Conservation (phyloP, 768 basidiomycete genomes). For the Panaeolus cyanescens region DNA sequence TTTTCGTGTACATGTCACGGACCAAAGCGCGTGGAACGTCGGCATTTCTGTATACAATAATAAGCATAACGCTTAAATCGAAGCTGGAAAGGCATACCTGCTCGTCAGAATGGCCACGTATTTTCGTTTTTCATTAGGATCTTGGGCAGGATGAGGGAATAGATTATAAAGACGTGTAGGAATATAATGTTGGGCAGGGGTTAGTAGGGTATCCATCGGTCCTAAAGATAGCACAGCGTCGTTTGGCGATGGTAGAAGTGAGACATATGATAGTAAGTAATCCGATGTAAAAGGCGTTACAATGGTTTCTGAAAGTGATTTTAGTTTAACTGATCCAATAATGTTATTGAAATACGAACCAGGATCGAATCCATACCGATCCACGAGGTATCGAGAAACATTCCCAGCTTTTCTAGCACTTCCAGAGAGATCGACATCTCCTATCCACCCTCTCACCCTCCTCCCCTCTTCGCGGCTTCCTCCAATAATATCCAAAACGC, state of each 20-base stretch:
- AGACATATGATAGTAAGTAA: slow-evolving; percentile 76
- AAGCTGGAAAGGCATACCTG: slow-evolving; percentile 47
- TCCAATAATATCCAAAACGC: slow-evolving; percentile 74
- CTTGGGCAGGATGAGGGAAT: slow-evolving; percentile 83
- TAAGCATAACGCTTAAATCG: neutral
- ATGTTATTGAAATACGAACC: slow-evolving; percentile 40
- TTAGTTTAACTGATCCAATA: neutral
- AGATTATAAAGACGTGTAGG: slow-evolving; percentile 76
- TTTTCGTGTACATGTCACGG: slow-evolving; percentile 90
- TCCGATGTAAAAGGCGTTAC: slow-evolving; percentile 80
- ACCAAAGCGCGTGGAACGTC: slow-evolving; percentile 84
- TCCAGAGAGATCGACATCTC: slow-evolving; percentile 75
- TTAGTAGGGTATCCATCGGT: slow-evolving; percentile 76
- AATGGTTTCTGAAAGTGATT: slow-evolving; percentile 53
- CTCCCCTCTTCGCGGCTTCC: slow-evolving; percentile 75
- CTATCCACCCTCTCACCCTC: slow-evolving; percentile 75
- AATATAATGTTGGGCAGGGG: slow-evolving; percentile 73
- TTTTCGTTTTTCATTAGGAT: slow-evolving; percentile 67
- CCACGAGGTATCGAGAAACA: slow-evolving; percentile 74
- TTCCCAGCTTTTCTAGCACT: slow-evolving; percentile 65
- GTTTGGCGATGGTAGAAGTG: slow-evolving; percentile 67
- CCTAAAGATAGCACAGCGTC: slow-evolving; percentile 83
- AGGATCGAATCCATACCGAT: slow-evolving; percentile 79
- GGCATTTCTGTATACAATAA: slow-evolving; percentile 57
- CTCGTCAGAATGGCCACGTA: slow-evolving; percentile 74